A percentile compares a stretch with the other conserved stretches of the same genome.
Evolutionary conservation across 1,284 basidiomycete genomes (phyloP).

Genomic region (Cutaneotrichosporon mucoides): DNA sequence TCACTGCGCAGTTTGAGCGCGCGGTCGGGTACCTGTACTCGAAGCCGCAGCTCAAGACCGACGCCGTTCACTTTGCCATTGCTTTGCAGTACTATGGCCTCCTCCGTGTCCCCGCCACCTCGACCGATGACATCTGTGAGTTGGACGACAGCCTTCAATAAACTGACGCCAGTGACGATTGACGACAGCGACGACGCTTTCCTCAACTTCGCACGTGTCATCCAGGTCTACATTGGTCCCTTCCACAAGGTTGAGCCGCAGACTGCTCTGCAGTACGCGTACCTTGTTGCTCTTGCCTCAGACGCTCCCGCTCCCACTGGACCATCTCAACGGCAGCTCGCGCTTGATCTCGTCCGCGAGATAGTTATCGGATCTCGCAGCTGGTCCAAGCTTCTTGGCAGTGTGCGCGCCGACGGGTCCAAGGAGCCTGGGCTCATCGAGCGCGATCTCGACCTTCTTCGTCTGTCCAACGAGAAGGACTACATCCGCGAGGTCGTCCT

Average conservation of each 20-base stretch:
- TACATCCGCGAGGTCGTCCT: slow-evolving; percentile 81
- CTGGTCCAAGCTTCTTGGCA: slow-evolving; percentile 82
- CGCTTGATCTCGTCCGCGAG: slow-evolving; percentile 81
- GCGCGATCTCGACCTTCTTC: slow-evolving; percentile 71
- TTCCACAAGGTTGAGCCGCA: slow-evolving; percentile 88
- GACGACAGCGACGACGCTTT: slow-evolving; percentile 49
- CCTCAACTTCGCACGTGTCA: slow-evolving; percentile 76
- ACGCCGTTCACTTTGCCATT: slow-evolving; percentile 91
- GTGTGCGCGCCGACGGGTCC: slow-evolving; percentile 81
- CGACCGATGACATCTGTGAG: slow-evolving; percentile 73
- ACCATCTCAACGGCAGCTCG: slow-evolving; percentile 74
- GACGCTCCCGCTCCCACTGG: slow-evolving; percentile 65
- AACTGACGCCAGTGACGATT: slow-evolving; percentile 53
- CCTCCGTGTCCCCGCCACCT: slow-evolving; percentile 69
- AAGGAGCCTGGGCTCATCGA: slow-evolving; percentile 89
- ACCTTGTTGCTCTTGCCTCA: slow-evolving; percentile 75
- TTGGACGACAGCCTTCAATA: slow-evolving; percentile 15
- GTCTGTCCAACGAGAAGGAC: slow-evolving; percentile 64
- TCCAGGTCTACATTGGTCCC: slow-evolving; percentile 88
- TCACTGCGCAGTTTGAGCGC: slow-evolving; percentile 91
- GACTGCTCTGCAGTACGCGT: slow-evolving; percentile 93
- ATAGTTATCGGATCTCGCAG: slow-evolving; percentile 82
- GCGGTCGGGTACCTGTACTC: slow-evolving; percentile 88
- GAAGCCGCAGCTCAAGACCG: slow-evolving; percentile 79
- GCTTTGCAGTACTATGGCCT: slow-evolving; percentile 91